phyloP scores from a whole-genome alignment of 2,329 filamentous ascomycete genomes.

The Stagonosporopsis cucurbitacearum region DNA sequence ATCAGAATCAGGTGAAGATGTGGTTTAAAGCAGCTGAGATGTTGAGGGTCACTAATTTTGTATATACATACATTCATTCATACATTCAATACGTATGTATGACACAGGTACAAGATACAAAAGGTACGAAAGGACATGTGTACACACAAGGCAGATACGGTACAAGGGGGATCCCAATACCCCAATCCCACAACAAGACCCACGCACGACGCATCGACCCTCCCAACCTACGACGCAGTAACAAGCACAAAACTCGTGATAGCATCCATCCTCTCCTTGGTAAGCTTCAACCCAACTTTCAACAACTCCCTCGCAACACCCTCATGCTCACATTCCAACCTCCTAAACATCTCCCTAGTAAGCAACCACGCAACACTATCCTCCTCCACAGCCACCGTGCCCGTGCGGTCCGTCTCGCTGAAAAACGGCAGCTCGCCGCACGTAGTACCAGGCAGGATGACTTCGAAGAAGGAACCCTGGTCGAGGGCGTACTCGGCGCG shows the following conservation, averaged over 20 bases:
- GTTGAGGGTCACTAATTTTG: too few species aligned
- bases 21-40: too few species aligned
- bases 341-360: slow-evolving; percentile 72
- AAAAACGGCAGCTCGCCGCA: slow-evolving; percentile 98
- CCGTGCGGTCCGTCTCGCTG: slow-evolving; percentile 84
- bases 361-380: slow-evolving; percentile 85
- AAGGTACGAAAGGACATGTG: too few species aligned
- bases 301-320: slow-evolving; percentile 85
- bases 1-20: too few species aligned
- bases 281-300: slow-evolving; percentile 88
- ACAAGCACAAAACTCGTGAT: slow-evolving; percentile 59
- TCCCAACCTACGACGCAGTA: slow-evolving; percentile 39
- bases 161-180: too few species aligned
- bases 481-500: slow-evolving; percentile 89
- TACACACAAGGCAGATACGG: too few species aligned
- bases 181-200: too few species aligned
- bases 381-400: slow-evolving; percentile 82
- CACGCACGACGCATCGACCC: too few species aligned
- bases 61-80: too few species aligned
- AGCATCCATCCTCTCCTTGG: slow-evolving; percentile 86
- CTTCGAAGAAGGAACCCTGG: slow-evolving; percentile 87
- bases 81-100: too few species aligned
- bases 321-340: slow-evolving; percentile 72
- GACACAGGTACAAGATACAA: too few species aligned
- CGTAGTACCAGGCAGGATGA: slow-evolving; percentile 91